Evolutionary conservation across 2,329 filamentous ascomycete species (phyloP), one percentile per base, ranked within the genome.

Genomic region (Pseudogymnoascus sp.): DNA sequence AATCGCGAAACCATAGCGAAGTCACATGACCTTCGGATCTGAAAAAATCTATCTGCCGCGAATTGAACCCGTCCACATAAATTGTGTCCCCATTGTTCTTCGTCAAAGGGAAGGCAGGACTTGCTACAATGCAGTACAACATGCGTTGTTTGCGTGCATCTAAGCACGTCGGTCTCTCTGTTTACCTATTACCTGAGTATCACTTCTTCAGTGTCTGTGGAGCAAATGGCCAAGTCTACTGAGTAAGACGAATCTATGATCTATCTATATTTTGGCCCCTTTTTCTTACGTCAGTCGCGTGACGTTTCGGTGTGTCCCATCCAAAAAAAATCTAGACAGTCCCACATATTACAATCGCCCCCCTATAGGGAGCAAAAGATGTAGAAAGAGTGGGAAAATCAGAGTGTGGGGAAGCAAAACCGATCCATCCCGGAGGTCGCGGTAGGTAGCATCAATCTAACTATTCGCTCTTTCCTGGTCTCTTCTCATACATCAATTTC

Each of bases 281-380:
- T 53, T 53, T 53, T 53, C 47, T 53, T 53, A 53, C 47, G 47
- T 53, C 47, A 53, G 47, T 53, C 47, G 28, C 15, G 47, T 53
- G 47, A 53, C 47, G 47, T 33, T 53, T 53, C 12, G 28, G 47
- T 33, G 47, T 53, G 47, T 53, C 47, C 20, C 39, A 6, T 8
- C 28, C 6, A 7, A 35, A 53, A 53, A 53, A 53, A 53, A 33
- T 6, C 11, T 33, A 53, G 47, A 53, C 15, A 53, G 47, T 53
- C 47, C 47, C 47, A 53, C 47, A 53, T 53, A 53, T 53, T 53
- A 53, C 28, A n/a, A 33, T 53, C 47, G 28, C 15, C 28, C 47
- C 33, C 47, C 47, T 53, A 53, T 53, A 14, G 15, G 47, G 47
- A 53, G 47, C 47, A 53, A 53, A 33, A 35, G 47, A 53, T 28